Conservation (phyloP, 78 protist genomes). For the Dictyostelium capitatum region DNA sequence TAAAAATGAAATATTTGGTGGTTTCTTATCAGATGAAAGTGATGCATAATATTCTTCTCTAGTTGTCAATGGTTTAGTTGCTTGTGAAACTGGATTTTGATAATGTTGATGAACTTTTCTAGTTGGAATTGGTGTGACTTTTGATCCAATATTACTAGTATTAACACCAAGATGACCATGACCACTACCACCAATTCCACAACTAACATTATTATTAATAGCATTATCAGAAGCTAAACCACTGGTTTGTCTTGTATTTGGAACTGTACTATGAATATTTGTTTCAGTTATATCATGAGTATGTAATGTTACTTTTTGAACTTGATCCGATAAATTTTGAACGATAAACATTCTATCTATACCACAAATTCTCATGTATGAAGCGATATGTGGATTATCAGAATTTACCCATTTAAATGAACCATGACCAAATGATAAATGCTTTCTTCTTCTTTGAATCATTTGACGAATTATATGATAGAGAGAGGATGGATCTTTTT, state of each 20-base stretch:
- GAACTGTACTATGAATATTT: too few species aligned
- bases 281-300: not conserved
- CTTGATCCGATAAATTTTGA: conserved; percentile 59
- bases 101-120: conserved; percentile 1
- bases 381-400: conserved; percentile 36
- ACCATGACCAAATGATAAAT: conserved; percentile 83
- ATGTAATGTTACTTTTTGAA: conserved; percentile 19
- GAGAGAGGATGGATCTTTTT: conserved; percentile 62
- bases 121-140: conserved; percentile 20
- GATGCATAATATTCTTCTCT: not conserved
- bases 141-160: not conserved
- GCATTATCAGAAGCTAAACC: too few species aligned
- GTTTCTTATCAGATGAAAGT: not conserved
- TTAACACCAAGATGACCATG: not conserved
- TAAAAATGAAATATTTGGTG: not conserved
- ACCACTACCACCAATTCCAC: too few species aligned
- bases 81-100: not conserved
- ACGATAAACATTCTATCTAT: conserved; percentile 81
- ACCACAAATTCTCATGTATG: conserved; percentile 64
- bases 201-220: not conserved
- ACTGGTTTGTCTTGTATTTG: too few species aligned
- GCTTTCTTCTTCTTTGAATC: conserved; percentile 80
- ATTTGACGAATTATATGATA: conserved; percentile 68
- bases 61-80: not conserved
- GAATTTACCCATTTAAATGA: conserved; percentile 55